Base-by-base conservation (phyloP, 1,284 basidiomycete species). In the Ceratobasidium sp. region DNA sequence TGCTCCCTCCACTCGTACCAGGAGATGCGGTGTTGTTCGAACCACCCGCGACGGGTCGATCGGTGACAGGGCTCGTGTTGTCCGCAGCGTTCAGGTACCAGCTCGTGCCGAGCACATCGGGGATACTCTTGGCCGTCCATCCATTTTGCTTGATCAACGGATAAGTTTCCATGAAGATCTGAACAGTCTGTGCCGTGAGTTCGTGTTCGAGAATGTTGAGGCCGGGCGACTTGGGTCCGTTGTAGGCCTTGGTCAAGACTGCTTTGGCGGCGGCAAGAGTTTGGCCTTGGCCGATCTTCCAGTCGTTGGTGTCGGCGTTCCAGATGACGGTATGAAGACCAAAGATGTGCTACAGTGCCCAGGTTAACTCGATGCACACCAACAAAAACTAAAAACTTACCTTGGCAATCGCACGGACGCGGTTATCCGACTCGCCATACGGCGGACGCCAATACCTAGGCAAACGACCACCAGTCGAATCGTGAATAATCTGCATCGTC, bases 151-250 rank as follows among this genome's bases (percentile, higher is more conserved):
- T 85, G 82, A 96, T 90, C 59, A 89, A 79, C 3, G 92, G 90
- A 83, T 89, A 96, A 16, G 90, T 84, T 70, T 87, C 85, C 16
- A 93, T 92, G 86, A 96, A 97, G 7, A 90, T 89, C 64, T 87
- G 83, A 54, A 95, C 90, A 30, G 92, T 87, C 78, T 87, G 82
- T 64, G 89, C 85, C 23, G 87, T 89, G n/a, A 93, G 85, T 84
- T 96, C 96, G 84, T 97, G 96, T 85, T 96, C 93, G 79, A 97
- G 88, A 78, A 95, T 88, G 81, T 96, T 88, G 23, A 96, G 88
- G 48, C 95, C 95, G 10, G 92, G 91, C 12, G 83, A 84, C 83
- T 94, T 93, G 66, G 92, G 86, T 60, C 91, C 89, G 7, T 23
- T 41, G 52, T 92, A 84, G 90, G 91, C 94, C 75, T 85, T 80